Conservation (phyloP, 139 green algal genomes). For the Picochlorum sp. region DNA sequence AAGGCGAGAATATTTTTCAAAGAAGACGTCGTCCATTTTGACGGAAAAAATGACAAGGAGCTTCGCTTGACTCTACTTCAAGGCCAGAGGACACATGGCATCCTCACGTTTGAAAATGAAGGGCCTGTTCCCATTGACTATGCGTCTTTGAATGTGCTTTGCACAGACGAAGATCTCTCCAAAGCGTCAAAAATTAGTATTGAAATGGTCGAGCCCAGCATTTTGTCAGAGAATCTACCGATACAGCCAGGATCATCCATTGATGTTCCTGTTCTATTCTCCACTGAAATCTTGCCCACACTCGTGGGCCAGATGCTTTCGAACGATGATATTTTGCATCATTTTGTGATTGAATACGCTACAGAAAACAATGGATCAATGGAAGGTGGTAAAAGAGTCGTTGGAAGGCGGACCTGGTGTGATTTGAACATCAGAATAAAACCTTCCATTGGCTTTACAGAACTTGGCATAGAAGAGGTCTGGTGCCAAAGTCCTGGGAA, state of each 20-base stretch:
- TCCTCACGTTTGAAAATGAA: not conserved
- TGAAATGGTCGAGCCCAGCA: conserved; percentile 5
- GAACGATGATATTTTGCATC: no score
- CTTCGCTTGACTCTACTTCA: not conserved
- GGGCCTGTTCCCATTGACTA: not conserved
- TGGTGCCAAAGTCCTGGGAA: not conserved
- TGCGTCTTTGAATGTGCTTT: not conserved
- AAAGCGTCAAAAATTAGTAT: not conserved
- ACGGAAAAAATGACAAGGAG: no score
- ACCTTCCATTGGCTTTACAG: conserved; percentile 3
- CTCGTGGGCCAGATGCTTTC: no score
- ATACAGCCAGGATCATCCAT: conserved; percentile 12
- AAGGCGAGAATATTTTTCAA: no score
- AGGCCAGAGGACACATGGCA: not conserved
- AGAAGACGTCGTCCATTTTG: no score
- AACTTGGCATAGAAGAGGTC: conserved; percentile 10
- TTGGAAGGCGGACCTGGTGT: conserved; percentile 1
- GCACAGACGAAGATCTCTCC: not conserved
- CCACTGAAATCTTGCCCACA: no score
- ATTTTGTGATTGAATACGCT: no score
- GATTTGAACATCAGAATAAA: conserved; percentile 2
- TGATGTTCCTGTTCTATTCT: conserved; percentile 17
- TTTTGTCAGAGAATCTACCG: conserved; percentile 14
- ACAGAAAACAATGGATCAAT: no score
- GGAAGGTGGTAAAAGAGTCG: not conserved